Evolutionary conservation across 768 basidiomycete species (phyloP), one percentile per base, ranked within the genome.

Genomic region (Rossbeevera mucosa): DNA sequence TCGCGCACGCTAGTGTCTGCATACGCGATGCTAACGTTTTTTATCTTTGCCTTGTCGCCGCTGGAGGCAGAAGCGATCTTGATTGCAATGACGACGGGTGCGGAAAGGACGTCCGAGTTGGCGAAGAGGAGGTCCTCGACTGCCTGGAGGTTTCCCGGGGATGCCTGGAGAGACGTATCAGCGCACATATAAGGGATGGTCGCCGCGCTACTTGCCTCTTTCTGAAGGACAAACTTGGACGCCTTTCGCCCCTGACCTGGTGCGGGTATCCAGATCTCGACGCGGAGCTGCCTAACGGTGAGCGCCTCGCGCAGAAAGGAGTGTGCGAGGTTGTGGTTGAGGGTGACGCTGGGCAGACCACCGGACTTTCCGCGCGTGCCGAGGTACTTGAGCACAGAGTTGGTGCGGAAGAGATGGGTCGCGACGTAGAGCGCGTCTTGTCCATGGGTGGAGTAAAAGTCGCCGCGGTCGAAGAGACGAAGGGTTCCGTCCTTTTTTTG

Each of bases 301-400:
- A 99, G 66, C 0, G 92, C 93, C 44, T 98, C 95, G 25, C 96
- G 74, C 42, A 99, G 71, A 54, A 96, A 84, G 31, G 76, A 76
- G 59, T 90, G 88, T 0, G 94, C 94, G 16, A 92, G 81, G 14
- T 80, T 81, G 51, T 76, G 71, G 64, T 82, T 90, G 50, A 99
- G 75, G 0, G 80, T 82, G 45, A 96, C 92, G 48, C 85, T 86
- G 0, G 91, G 84, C 1, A 96, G 73, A 2, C 83, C 82, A 0
- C 75, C 78, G 0, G 73, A 65, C 57, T 76, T 78, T 26, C 82
- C 82, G 0, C 80, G 80, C 0, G 71, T 64, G 6, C 95, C 95
- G 38, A 96, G 82, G 65, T 91, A 88, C 69, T 95, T 95, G 70
- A 99, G 78, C 53, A 97, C 94, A 1, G 91, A 86, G 61, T 91